Evolutionary conservation across 257 asterid genomes (phyloP).

Genomic region (Solanum chmielewskii): DNA sequence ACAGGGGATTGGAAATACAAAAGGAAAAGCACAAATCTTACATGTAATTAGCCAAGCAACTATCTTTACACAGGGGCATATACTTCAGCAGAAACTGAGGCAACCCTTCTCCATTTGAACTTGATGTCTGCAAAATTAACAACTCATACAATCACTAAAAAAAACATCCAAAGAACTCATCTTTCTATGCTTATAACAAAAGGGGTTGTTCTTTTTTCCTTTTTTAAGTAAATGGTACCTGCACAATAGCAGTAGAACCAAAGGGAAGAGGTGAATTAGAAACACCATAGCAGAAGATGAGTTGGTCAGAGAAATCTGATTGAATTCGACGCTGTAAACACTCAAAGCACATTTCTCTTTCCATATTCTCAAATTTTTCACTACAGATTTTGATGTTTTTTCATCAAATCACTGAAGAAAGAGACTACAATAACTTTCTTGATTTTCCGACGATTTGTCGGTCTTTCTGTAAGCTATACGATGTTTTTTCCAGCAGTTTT

Average conservation of each 20-base stretch:
- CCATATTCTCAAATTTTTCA: conserved; percentile 11
- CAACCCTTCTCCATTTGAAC: conserved; percentile 28
- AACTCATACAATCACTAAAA: neutral
- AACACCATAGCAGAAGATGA: conserved; percentile 43
- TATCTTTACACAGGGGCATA: conserved; percentile 26
- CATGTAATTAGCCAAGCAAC: conserved; percentile 74
- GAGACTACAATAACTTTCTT: neutral
- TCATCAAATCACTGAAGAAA: neutral
- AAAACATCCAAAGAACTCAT: neutral
- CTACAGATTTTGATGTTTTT: neutral
- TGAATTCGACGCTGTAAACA: conserved; percentile 67
- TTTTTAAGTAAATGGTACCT: conserved; percentile 25
- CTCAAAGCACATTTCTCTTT: conserved; percentile 44
- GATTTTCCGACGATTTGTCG: neutral
- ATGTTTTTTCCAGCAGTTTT: neutral
- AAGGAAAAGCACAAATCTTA: conserved; percentile 17
- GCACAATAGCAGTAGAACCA: conserved; percentile 62
- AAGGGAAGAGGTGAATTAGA: conserved; percentile 68
- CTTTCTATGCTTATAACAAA: neutral
- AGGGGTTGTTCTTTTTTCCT: neutral
- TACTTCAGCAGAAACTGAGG: conserved; percentile 48
- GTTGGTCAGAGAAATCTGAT: conserved; percentile 49
- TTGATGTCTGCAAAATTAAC: conserved; percentile 30
- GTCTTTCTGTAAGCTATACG: neutral
- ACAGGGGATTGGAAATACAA: neutral